Evolutionary conservation across 352 stramenopile species (phyloP), one percentile per base, ranked within the genome.

Genomic region (Blastocystis hominis): DNA sequence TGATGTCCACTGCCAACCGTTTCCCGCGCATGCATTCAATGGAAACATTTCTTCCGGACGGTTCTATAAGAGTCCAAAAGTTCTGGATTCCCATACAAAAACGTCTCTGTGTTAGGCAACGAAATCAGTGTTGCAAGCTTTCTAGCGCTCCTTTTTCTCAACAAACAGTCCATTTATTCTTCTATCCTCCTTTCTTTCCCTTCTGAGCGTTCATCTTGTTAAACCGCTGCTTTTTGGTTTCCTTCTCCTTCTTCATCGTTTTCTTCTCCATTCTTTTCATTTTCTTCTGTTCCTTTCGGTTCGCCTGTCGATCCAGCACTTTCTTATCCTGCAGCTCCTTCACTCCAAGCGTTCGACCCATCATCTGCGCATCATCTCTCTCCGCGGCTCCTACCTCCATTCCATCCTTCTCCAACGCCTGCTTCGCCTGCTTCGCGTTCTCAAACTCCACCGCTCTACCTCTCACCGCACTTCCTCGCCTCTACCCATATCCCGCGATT

Each of bases 61-160:
- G 96, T 77, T 96, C 92, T 53, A 99, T 91, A 63, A 99, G 90
- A 75, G 95, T 91, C 97, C 97, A 99, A 63, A 99, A 91, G 89
- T 97, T 97, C 89, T 98, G 94, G 20, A 99, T 96, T 53, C 97
- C 97, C 96, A 99, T 99, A 9, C 68, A n/a, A 38, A 66, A 66
- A 7, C 17, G 24, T 30, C 24, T 30, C 24, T 30, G 24, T 30
- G 24, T 30, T 30, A 66, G 24, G 56, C 24, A 34, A 66, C 9
- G 56, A 66, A 75, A 75, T 24, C 36, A 75, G 42, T 7, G 10
- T 38, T 38, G 38, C 56, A 38, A n/a, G 38, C 56, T 64, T 30
- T 30, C 24, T 30, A 30, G 24, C 24, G 24, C 63, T 47, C 24
- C 24, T 40, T n/a, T 42, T 20, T 75, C 13, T 20, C 7, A 75